Conservation (phyloP, 768 basidiomycete species). For the Lactarius quietus region DNA sequence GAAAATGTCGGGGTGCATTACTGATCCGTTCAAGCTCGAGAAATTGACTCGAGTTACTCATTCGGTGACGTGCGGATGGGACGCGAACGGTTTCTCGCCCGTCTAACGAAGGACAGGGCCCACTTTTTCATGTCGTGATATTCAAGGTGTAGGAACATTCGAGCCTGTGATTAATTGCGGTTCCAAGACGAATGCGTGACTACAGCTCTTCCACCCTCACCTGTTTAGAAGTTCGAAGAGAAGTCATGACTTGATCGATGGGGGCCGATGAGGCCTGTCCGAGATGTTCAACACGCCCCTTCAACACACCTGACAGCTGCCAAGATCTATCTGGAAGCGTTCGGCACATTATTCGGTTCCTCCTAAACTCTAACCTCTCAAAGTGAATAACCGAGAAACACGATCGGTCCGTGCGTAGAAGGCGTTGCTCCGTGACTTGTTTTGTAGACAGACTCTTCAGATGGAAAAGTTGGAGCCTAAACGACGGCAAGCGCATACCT, state of each 20-base stretch:
- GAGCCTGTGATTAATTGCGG: conserved; percentile 15
- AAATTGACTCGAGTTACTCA: neutral
- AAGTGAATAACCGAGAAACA: neutral
- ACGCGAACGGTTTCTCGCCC: conserved; percentile 3
- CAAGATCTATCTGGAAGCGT: conserved; percentile 13
- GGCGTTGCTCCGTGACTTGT: neutral
- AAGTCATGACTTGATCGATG: conserved; percentile 9
- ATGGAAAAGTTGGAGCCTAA: neutral
- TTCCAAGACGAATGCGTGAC: conserved; percentile 15
- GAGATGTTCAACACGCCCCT: conserved; percentile 7
- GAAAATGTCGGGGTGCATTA: neutral
- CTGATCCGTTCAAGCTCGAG: neutral
- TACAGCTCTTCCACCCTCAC: conserved; percentile 9
- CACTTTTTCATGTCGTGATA: conserved; percentile 9
- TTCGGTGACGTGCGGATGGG: neutral
- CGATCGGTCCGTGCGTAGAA: neutral
- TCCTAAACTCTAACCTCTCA: neutral
- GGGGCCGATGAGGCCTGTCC: conserved; percentile 3
- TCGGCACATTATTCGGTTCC: conserved; percentile 6
- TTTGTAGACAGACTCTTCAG: neutral
- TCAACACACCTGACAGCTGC: conserved; percentile 22
- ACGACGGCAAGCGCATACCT: neutral
- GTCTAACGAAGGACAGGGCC: neutral
- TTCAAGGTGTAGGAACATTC: neutral
- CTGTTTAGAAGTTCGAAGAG: conserved; percentile 12